Evolutionary conservation across 2,329 filamentous ascomycete species (phyloP).

Genomic region (Aspergillus pseudoviridinutans): DNA sequence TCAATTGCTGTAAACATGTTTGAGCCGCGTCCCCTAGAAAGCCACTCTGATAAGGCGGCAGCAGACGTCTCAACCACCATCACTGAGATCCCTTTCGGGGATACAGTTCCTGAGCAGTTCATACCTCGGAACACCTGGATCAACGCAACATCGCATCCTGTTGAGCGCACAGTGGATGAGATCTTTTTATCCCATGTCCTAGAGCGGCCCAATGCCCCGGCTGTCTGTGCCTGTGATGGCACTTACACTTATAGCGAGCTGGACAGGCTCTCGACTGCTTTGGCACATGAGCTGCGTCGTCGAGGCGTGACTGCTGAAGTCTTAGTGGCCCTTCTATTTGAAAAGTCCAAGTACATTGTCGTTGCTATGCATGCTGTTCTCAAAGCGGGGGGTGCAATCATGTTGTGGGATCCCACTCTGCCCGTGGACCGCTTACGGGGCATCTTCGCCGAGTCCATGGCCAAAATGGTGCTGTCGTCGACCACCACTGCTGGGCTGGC

Average conservation of each 20-base stretch:
- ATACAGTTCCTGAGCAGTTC: no score
- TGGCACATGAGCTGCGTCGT: neutral
- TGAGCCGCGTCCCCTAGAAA: no score
- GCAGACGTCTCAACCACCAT: no score
- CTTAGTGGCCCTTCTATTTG: neutral
- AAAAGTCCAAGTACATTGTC: neutral
- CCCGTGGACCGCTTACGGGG: neutral
- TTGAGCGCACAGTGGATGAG: neutral
- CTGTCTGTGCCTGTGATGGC: conserved; percentile 1
- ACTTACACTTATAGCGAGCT: neutral
- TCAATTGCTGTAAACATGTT: no score
- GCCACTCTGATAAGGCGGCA: no score
- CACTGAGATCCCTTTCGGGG: no score
- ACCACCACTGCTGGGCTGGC: neutral
- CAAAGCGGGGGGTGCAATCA: neutral
- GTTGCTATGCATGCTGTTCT: neutral
- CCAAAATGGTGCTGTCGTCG: neutral
- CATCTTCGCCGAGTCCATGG: neutral
- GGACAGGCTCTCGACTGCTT: neutral
- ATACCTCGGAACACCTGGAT: no score
- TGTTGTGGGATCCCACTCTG: neutral
- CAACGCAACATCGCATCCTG: no score
- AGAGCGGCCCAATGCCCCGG: neutral
- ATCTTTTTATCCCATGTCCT: neutral
- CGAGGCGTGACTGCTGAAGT: neutral